phyloP scores from a whole-genome alignment of 78 protist species.

The Planoprotostelium fungivorum region DNA sequence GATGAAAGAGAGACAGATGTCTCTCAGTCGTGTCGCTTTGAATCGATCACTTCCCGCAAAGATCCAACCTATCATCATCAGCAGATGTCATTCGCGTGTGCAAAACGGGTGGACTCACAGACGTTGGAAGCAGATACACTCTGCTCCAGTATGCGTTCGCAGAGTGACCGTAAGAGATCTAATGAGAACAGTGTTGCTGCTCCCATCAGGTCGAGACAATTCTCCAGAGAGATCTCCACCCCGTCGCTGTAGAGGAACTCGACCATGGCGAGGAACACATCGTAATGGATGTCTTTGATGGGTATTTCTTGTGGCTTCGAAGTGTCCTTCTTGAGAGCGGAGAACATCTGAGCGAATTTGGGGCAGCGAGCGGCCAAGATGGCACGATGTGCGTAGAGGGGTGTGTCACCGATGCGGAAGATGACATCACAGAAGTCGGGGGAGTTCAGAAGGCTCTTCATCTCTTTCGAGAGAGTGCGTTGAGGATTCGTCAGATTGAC shows the following conservation, averaged over 20 bases:
- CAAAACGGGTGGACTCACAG: not conserved
- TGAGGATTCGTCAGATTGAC: not conserved
- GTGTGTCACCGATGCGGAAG: not conserved
- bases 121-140: not conserved
- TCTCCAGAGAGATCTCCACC: not conserved
- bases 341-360: not conserved
- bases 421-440: not conserved
- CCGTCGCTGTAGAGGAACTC: not conserved
- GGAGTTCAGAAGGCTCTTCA: not conserved
- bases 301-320: not conserved
- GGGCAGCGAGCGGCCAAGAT: not conserved
- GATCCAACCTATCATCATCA: not conserved
- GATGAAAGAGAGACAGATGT: not conserved
- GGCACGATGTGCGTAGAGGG: not conserved
- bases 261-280: not conserved
- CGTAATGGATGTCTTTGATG: not conserved
- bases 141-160: not conserved
- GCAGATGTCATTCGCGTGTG: not conserved
- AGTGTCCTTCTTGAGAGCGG: not conserved
- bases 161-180: not conserved
- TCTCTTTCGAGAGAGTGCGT: not conserved
- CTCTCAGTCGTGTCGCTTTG: not conserved
- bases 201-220: not conserved
- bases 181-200: not conserved
- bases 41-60: not conserved